Percentiles rank a stretch among this genome's conserved stretches.
Conservation (phyloP, 768 basidiomycete genomes). For the Pholiota conissans region DNA sequence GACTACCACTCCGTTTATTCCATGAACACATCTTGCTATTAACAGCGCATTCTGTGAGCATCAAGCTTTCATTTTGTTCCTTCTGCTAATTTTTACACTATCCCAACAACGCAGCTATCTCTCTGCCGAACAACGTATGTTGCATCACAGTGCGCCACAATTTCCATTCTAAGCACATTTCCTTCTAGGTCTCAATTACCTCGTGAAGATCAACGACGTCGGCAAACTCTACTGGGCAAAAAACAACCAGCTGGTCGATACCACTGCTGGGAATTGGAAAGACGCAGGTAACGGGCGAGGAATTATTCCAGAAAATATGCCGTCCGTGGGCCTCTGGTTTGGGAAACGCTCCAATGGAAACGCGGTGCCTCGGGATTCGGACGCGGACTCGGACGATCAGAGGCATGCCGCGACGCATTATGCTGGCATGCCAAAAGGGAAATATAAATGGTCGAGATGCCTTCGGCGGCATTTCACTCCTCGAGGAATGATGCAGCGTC, state of each 20-base stretch:
- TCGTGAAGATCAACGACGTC: conserved; percentile 52
- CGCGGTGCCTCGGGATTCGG: conserved; percentile 12
- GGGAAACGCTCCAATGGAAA: conserved; percentile 5
- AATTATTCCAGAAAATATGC: conserved; percentile 41
- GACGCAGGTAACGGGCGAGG: conserved; percentile 58
- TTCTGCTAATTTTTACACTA: neutral
- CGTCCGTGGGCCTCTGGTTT: conserved; percentile 14
- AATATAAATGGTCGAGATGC: conserved; percentile 35
- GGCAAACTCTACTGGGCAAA: conserved; percentile 61
- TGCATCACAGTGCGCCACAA: neutral
- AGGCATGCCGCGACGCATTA: conserved; percentile 44
- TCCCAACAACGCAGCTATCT: conserved; percentile 43
- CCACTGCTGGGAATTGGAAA: conserved; percentile 60
- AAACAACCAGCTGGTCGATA: conserved; percentile 59
- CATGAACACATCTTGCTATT: neutral
- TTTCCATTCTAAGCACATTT: neutral
- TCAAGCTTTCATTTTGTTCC: no score
- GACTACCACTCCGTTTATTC: no score
- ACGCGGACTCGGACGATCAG: conserved; percentile 17
- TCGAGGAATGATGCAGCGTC: conserved; percentile 48
- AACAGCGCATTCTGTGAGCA: conserved; percentile 45
- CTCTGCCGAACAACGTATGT: conserved; percentile 54
- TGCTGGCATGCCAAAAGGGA: conserved; percentile 29
- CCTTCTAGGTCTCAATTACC: conserved; percentile 58
- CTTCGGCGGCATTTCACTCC: conserved; percentile 48